Base-by-base conservation (phyloP, 306 rosid genomes). In the Astragalus membranaceus region DNA sequence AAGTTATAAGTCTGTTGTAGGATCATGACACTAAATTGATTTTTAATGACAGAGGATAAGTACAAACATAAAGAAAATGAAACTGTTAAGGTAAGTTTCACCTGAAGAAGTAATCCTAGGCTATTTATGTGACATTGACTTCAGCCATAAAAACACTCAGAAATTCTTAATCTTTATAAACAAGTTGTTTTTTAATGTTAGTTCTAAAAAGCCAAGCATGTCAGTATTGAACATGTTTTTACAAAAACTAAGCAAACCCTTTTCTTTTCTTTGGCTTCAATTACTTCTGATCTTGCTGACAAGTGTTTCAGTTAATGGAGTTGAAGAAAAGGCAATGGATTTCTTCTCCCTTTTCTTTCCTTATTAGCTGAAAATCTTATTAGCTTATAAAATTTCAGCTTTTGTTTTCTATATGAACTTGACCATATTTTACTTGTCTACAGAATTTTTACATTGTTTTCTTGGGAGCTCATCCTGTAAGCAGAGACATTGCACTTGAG, bases 391-490 rank as follows among this genome's bases (percentile, higher is more conserved):
- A 6, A 26, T 64, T 35, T 32, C 13, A 33, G 10, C 15, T 37
- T 17, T 59, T 37, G 53, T 33, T 70, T n/a, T n/a, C n/a, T n/a
- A n/a, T n/a, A n/a, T 67, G 66, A 70, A 30, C 63, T 62, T 47
- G 35, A 17, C 49, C 46, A 76, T 2, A 52, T 72, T 44, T 43
- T 7, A 20, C 43, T 74, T 75, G 14, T 29, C 14, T 78, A 15
- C 89, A 88, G 99, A 78, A 85, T 23, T 88, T 80, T 59, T 94
- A 88, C 72, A 87, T 94, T 67, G 92, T 85, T 11, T 87, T 78
- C 67, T 57, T 87, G 84, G 87, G 80, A 69, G 80, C 71, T 77
- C 61, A 75, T 47, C 75, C 80, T 10, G 67, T 20, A 15, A 74
- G 57, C 36, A 60, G 69, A 49, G 80, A 59, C 49, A 32, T 75